Evolutionary conservation across 2,329 filamentous ascomycete genomes (phyloP), one percentile per base, ranked within the genome.

Genomic region (Macroventuria anomochaeta): DNA sequence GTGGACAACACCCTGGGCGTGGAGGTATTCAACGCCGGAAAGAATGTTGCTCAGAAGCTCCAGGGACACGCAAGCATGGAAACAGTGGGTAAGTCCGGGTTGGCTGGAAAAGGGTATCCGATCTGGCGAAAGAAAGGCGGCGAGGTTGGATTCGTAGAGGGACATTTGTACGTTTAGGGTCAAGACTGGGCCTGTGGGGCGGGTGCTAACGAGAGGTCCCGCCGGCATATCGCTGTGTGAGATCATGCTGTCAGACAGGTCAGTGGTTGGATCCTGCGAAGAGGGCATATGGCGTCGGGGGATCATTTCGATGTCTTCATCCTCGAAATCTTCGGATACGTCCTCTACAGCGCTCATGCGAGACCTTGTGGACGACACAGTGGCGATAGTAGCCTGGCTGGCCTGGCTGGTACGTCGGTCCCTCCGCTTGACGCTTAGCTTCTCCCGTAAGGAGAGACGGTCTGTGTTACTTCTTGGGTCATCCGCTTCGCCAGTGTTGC

Each of bases 111-210:
- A 56, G 1, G 48, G 32, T 4, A 53, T 12, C 13, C 57, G 54
- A 41, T 67, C 50, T 26, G 61, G 62, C 1, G 69, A 80, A 5
- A 89, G 68, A 61, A 85, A 88, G 1, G 83, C 81, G 7, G 82
- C 79, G 10, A 89, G 76, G 2, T 84, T 87, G 46, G 86, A 77
- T 0, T 85, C 85, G 67, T 87, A 84, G 3, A 86, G 76, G 4
- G 83, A 84, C 85, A 88, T 88, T 64, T 88, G 86, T n/a, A 88
- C 85, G 67, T 88, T 85, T 7, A 88, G 76, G 5, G 81, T 81
- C 10, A 86, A 62, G 38, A 69, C 48, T 6, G 71, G 70, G 8
- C 70, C 71, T 1, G 53, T 43, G 17, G 31, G 44, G 25, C 62
- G 62, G 1, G 53, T 38, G 18, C 65, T 49, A 13, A 71, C 42